Conservation (phyloP, 768 basidiomycete species). For the Lyophyllum decastes region DNA sequence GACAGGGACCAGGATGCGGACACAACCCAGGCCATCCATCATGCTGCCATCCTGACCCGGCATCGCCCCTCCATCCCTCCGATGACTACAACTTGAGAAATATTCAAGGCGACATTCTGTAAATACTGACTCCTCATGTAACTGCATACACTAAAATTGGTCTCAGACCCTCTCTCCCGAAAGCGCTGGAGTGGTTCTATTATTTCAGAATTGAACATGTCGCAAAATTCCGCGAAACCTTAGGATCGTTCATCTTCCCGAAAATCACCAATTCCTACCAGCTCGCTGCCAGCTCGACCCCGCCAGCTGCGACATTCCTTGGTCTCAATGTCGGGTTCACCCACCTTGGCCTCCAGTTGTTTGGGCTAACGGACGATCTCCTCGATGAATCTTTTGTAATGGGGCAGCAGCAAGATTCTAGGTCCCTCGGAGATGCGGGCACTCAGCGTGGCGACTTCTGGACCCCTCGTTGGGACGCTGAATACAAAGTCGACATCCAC, state of each 20-base stretch:
- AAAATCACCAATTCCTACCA: constrained; percentile 14
- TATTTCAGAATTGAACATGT: constrained; percentile 14
- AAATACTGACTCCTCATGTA: too few relatives aligned
- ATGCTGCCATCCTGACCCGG: too few relatives aligned
- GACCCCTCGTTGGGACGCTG: constrained; percentile 8
- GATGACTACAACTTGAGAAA: too few relatives aligned
- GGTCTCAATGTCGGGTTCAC: constrained; percentile 12
- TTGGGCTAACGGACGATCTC: neutral
- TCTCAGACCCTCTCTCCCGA: constrained; percentile 17
- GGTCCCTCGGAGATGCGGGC: constrained; percentile 10
- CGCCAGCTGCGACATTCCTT: constrained; percentile 1
- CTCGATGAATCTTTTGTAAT: constrained; percentile 14
- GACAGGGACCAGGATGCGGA: too few relatives aligned
- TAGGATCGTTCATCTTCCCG: constrained; percentile 14
- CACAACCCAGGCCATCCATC: too few relatives aligned
- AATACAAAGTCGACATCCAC: constrained; percentile 14
- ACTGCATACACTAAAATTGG: too few relatives aligned
- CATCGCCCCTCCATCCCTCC: too few relatives aligned
- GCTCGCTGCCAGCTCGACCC: constrained; percentile 2
- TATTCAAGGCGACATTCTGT: too few relatives aligned
- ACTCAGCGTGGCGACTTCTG: constrained; percentile 10
- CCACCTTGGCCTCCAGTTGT: constrained; percentile 4
- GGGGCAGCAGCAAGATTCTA: constrained; percentile 12
- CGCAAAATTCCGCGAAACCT: constrained; percentile 5
- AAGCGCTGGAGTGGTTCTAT: constrained; percentile 20